A percentile compares a stretch with the other conserved stretches of the same genome.
Conservation (phyloP, 148 eudicot species). For the Vaccinium vitisidaea region DNA sequence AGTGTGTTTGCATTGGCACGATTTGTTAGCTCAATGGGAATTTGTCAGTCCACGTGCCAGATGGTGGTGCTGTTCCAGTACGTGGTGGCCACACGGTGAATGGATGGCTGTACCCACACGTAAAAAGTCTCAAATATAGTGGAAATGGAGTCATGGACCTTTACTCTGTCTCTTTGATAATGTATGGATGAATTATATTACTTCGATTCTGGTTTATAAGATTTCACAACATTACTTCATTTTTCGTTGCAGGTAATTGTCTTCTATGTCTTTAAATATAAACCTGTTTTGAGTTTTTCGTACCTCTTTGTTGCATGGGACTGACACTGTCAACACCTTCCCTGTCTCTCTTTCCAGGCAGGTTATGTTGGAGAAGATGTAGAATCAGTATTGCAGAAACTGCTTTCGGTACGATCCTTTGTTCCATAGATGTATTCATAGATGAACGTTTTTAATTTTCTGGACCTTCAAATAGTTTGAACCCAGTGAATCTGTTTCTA, state of each 20-base stretch:
- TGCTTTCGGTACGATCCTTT: constrained; percentile 29
- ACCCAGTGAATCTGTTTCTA: not conserved
- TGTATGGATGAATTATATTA: not conserved
- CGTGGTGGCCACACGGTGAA: not conserved
- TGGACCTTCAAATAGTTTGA: not conserved
- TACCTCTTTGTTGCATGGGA: constrained; percentile 10
- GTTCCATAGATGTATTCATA: not conserved
- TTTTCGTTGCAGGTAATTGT: not conserved
- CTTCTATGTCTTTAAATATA: not conserved
- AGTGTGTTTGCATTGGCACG: not conserved
- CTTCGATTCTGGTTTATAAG: not conserved
- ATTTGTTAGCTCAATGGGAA: not conserved
- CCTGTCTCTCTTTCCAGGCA: constrained; percentile 31
- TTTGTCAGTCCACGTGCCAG: not conserved
- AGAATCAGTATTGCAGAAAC: constrained; percentile 37
- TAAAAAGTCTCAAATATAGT: not conserved
- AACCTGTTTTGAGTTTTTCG: not conserved
- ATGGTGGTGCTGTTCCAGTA: not conserved
- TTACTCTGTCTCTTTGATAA: not conserved
- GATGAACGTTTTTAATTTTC: not conserved
- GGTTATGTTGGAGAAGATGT: constrained; percentile 53
- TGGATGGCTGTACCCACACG: not conserved
- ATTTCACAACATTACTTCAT: not conserved
- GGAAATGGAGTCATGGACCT: not conserved
- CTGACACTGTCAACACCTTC: constrained; percentile 6